Evolutionary conservation across 768 basidiomycete species (phyloP), one percentile per base, ranked within the genome.

Genomic region (Boletellus emodensis): DNA sequence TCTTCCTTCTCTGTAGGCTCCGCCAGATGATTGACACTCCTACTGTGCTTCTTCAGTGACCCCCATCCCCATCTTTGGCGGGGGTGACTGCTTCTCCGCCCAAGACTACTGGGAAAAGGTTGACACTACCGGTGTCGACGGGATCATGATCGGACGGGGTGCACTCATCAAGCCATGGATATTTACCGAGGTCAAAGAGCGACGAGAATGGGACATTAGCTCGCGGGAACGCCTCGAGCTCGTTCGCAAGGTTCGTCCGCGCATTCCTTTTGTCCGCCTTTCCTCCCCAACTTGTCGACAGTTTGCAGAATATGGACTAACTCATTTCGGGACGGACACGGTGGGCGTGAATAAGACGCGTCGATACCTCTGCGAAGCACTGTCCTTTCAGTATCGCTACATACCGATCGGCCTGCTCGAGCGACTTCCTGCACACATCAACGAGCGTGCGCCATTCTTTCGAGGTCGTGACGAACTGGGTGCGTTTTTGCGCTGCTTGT

Each of bases 301-400:
- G 91, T 92, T 83, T 56, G 88, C 87, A 35, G 91, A 94, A 64
- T 94, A 79, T 62, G 94, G 93, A 32, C 72, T 96, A 58, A 83
- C 79, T 58, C 88, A 91, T 63, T 92, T 90, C 61, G 90, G 90
- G 8, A 82, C 89, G 18, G 90, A 93, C 63, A 93, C 90, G 0
- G 77, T 85, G 0, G 96, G 96, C 2, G 80, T 98, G 43, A 94
- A 94, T 71, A 85, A 88, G 10, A 87, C 94, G 0, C 81, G 96
- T 22, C 79, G 96, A 49, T 99, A 94, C 72, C 81, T 98, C 12
- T 94, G 91, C 65, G 96, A 98, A 71, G 85, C 92, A 0, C 76
- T 99, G 2, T 95, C 93, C 0, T 99, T 98, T 78, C 91, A 94
- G 61, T 87, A 95, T 67, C 90, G 96, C 40, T 99, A 99, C 64